phyloP scores from a whole-genome alignment of 73 alveolate species.

The Breviolum minutum region DNA sequence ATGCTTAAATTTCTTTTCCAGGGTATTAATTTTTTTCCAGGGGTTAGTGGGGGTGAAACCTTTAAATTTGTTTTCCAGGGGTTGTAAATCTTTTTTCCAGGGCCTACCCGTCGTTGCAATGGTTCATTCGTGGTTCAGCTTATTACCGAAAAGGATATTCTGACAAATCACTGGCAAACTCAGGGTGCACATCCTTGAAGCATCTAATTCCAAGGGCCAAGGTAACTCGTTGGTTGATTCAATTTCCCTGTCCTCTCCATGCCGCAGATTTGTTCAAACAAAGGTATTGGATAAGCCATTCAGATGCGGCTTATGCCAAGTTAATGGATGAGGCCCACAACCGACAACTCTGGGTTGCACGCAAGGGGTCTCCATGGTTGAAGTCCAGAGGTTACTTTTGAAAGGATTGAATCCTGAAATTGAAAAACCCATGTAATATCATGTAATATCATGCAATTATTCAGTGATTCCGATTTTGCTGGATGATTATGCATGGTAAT shows the following conservation, averaged over 20 bases:
- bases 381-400: neutral
- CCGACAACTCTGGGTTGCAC: neutral
- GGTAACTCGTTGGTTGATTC: neutral
- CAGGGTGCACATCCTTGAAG: too few species aligned
- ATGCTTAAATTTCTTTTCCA: too few species aligned
- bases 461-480: too few species aligned
- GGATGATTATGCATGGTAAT: neutral
- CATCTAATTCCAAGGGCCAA: too few species aligned
- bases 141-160: too few species aligned
- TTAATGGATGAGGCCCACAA: slow-evolving; percentile 50
- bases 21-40: too few species aligned
- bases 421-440: neutral
- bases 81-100: too few species aligned
- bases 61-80: too few species aligned
- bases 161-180: too few species aligned
- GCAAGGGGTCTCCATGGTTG: neutral
- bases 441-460: neutral
- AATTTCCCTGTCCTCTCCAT: neutral
- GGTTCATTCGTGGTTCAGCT: too few species aligned
- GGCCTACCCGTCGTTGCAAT: too few species aligned
- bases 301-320: slow-evolving; percentile 70
- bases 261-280: neutral
- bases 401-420: neutral
- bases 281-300: slow-evolving; percentile 93
- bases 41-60: too few species aligned